Evolutionary conservation across 2,329 filamentous ascomycete species (phyloP).

Genomic region (Biscogniauxia sp.): DNA sequence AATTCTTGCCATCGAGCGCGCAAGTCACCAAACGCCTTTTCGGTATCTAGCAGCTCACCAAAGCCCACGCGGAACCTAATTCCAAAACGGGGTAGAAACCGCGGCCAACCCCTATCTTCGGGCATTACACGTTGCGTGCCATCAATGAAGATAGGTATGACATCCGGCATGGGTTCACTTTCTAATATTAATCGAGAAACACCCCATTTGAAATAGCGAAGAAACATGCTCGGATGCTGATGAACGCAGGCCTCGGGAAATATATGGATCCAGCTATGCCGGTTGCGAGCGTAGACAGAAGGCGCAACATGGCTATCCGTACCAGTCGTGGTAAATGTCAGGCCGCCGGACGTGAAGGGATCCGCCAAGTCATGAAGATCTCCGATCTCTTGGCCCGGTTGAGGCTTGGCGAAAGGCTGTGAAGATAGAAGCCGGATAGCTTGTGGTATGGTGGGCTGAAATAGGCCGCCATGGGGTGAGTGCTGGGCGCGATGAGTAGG

Average conservation of each 20-base stretch:
- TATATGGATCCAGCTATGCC: slow-evolving; percentile 85
- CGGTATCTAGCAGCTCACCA: slow-evolving; percentile 73
- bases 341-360: slow-evolving; percentile 48
- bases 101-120: slow-evolving; percentile 74
- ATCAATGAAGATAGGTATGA: slow-evolving; percentile 93
- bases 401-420: slow-evolving; percentile 42
- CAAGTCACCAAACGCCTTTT: slow-evolving; percentile 74
- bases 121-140: slow-evolving; percentile 87
- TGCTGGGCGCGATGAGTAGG: slow-evolving; percentile 81
- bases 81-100: slow-evolving; percentile 73
- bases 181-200: slow-evolving; percentile 89
- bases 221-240: slow-evolving; percentile 72
- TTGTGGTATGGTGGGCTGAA: slow-evolving; percentile 85
- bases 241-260: slow-evolving; percentile 96
- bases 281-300: slow-evolving; percentile 66
- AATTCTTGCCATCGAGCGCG: slow-evolving; percentile 72
- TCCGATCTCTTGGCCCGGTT: slow-evolving; percentile 8
- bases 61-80: slow-evolving; percentile 72
- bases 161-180: slow-evolving; percentile 78
- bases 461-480: slow-evolving; percentile 78
- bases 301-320: slow-evolving; percentile 67
- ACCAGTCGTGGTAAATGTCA: slow-evolving; percentile 65
- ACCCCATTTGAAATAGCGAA: slow-evolving; percentile 99
- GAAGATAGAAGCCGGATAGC: slow-evolving; percentile 78
- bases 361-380: slow-evolving; percentile 40